phyloP scores from a whole-genome alignment of 169 alveolate species.

The Eimeria falciformis region DNA sequence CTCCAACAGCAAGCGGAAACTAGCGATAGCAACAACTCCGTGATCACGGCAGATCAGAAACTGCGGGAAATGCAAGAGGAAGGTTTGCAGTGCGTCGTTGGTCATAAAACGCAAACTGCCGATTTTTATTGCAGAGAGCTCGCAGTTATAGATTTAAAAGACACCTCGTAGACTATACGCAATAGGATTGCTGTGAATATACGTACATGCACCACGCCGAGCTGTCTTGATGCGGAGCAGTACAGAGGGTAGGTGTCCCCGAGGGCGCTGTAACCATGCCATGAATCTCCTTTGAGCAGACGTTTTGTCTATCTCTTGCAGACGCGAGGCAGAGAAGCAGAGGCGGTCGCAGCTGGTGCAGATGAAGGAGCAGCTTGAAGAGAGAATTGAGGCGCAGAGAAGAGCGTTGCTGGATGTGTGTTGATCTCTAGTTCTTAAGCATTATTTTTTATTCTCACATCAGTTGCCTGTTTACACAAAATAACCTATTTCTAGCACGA shows the following conservation, averaged over 20 bases:
- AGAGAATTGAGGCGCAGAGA: background rate
- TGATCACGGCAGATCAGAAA: background rate
- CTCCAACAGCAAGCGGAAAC: background rate
- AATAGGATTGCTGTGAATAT: background rate
- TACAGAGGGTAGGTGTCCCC: too few species aligned
- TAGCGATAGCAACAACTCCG: too few species aligned
- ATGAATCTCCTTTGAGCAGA: too few species aligned
- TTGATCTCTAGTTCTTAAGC: background rate
- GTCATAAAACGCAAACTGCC: too few species aligned
- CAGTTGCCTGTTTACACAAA: background rate
- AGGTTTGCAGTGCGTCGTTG: background rate
- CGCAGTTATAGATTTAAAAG: too few species aligned
- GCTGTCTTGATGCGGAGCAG: too few species aligned
- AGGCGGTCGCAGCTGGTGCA: background rate
- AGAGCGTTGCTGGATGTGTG: background rate
- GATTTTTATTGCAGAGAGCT: too few species aligned
- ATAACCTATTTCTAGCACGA: background rate
- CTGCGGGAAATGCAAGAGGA: background rate
- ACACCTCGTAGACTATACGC: too few species aligned
- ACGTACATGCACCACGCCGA: background rate
- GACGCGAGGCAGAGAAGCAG: background rate
- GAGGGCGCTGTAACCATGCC: too few species aligned
- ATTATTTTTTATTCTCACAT: background rate
- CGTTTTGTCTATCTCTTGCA: too few species aligned
- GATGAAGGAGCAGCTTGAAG: background rate